A percentile compares a stretch with the other conserved stretches of the same genome.
Conservation (phyloP, 1,139 yeast genomes). For the Suhomyces bolitotheri region DNA sequence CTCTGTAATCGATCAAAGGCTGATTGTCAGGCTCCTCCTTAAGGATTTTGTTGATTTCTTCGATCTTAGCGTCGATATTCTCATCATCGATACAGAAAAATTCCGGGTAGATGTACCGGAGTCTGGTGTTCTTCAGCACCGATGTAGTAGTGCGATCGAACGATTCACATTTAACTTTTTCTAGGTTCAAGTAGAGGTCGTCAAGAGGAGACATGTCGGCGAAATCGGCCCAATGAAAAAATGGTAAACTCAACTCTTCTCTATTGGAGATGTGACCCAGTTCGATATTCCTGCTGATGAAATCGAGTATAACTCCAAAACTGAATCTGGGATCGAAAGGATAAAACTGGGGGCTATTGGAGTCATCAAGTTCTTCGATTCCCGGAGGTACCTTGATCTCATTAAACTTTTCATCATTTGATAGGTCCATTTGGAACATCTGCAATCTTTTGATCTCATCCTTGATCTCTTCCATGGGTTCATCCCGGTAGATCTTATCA, state of each 20-base stretch:
- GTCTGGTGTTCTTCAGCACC: constrained; percentile 17
- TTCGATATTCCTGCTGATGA: constrained; percentile 15
- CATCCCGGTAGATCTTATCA: constrained; percentile 4
- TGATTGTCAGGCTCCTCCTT: neutral
- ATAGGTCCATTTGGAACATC: constrained; percentile 9
- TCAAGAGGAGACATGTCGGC: constrained; percentile 30
- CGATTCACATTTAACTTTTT: constrained; percentile 23
- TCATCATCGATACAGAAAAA: constrained; percentile 33
- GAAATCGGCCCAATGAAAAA: constrained; percentile 43
- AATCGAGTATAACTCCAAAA: constrained; percentile 25
- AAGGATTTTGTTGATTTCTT: neutral
- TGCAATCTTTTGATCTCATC: constrained; percentile 4
- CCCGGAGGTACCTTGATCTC: constrained; percentile 10
- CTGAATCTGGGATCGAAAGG: constrained; percentile 39
- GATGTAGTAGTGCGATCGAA: constrained; percentile 25
- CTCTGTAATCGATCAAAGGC: constrained; percentile 2
- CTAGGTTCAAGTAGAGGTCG: constrained; percentile 17
- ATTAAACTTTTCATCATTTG: constrained; percentile 12
- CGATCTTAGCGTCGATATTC: constrained; percentile 17
- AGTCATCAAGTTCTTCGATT: constrained; percentile 12
- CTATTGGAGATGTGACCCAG: neutral
- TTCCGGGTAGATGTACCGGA: constrained; percentile 21
- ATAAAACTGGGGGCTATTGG: constrained; percentile 18
- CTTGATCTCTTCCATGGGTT: constrained; percentile 6
- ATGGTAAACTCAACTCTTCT: constrained; percentile 19